Base-by-base conservation (phyloP, 2,329 filamentous ascomycete species). In the Colletotrichum cereale region DNA sequence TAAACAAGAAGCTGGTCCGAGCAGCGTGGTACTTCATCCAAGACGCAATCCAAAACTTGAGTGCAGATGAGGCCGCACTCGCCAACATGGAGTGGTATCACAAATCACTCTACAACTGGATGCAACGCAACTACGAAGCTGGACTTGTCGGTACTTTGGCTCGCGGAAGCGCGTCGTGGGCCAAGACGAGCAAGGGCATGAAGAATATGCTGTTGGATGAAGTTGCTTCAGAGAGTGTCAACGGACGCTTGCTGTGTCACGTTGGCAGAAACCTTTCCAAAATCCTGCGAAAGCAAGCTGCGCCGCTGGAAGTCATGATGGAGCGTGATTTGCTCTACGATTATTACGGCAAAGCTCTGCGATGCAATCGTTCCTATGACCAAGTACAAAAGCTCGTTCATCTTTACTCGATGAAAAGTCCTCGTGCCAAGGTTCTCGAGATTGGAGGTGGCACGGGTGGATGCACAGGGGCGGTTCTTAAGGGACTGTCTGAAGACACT, bases 381-480 rank as follows among this genome's bases (percentile, higher is more conserved):
- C 69, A 72, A 4, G 65, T 69, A 1, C 36, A 52, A 26, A 38
- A 72, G 4, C 18, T 65, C 0, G 48, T 38, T 0, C 52, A 36
- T 2, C 52, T 69, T 0, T 64, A 58, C 60, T 63, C 69, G 4
- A 60, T 63, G 55, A 69, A 64, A 18, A 44, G 60, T 11, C 69
- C 65, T 0, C 58, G 65, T 7, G 34, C 65, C 14, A 81, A 80
- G 11, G 77, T 85, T 26, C 66, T 86, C 4, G 76, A 78, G 61
- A 75, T 84, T 18, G 84, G 84, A 50, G 84, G 80, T 8, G 84
- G 85, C 2, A 85, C 82, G 1, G 84, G 82, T 3, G 79, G 78
- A 12, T 78, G 82, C 1, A 84, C 85, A 0, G 71, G 77, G 18
- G 62, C 66, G 1, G 75, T 86, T 2, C 73, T 86, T 6, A 71